Evolutionary conservation across 202 grass and related monocot genomes (phyloP).

Genomic region (Alloteropsis angusta): DNA sequence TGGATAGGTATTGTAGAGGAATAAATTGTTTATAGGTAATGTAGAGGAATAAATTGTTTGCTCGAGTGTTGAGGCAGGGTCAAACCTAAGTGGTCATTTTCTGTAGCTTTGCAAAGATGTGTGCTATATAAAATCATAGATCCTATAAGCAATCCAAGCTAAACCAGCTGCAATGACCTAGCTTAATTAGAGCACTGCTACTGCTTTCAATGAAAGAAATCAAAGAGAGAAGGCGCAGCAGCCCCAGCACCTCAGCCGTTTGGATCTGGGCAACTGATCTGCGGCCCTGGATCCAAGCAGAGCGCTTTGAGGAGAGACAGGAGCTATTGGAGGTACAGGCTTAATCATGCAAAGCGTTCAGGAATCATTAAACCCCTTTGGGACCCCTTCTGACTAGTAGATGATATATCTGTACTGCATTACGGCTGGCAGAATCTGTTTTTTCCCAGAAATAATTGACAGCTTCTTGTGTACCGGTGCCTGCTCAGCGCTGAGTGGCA

Average conservation of each 20-base stretch:
- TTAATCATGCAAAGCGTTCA: conserved; percentile 48
- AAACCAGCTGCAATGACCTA: not conserved
- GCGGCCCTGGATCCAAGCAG: conserved; percentile 30
- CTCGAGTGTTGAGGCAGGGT: not conserved
- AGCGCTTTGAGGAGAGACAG: conserved; percentile 34
- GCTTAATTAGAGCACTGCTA: not conserved
- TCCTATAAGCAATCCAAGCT: not conserved
- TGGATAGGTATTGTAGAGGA: not conserved
- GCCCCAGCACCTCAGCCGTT: conserved; percentile 15
- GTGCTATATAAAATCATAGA: not conserved
- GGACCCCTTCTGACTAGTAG: conserved; percentile 28
- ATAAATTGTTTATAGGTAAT: not conserved
- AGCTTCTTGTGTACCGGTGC: conserved; percentile 45
- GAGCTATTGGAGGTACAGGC: conserved; percentile 38
- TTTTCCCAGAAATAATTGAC: conserved; percentile 44
- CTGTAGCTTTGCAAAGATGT: not conserved
- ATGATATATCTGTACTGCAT: conserved; percentile 64
- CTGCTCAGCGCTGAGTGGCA: conserved; percentile 36
- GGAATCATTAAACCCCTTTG: conserved; percentile 34
- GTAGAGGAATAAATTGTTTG: not conserved
- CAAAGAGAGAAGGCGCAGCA: not conserved
- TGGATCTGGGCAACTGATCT: conserved; percentile 40
- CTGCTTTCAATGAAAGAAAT: conserved; percentile 12
- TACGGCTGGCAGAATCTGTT: conserved; percentile 58
- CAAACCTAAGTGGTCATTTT: not conserved